A percentile compares a stretch with the other conserved stretches of the same genome.
Conservation (phyloP, 192 early-diverging fungal species). For the Backusella tarrabulga region DNA sequence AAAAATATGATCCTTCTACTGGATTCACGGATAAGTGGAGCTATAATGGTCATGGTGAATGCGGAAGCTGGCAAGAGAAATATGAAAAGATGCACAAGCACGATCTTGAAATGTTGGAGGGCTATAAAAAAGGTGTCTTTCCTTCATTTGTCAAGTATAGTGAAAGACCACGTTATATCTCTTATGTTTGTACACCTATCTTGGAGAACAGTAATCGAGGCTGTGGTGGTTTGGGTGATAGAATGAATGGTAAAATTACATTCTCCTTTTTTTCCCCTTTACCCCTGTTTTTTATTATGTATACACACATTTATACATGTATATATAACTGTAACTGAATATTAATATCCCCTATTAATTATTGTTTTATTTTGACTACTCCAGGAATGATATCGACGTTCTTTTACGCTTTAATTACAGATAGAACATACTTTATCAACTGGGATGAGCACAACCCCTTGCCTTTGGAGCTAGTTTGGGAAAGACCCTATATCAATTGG, state of each 20-base stretch:
- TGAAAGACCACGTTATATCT: constrained; percentile 29
- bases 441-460: constrained; percentile 39
- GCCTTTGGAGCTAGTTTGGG: constrained; percentile 39
- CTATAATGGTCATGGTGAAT: constrained; percentile 32
- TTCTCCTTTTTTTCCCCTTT: not conserved
- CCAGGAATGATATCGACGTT: constrained; percentile 49
- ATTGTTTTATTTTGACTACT: not conserved
- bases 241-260: constrained; percentile 39
- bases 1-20: constrained; percentile 14
- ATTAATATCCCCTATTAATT: constrained; percentile 1
- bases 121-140: constrained; percentile 21
- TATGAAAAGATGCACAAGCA: constrained; percentile 35
- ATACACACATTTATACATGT: no score
- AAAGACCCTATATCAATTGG: constrained; percentile 43
- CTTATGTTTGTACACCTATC: constrained; percentile 38
- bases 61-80: constrained; percentile 44
- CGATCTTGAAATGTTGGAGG: constrained; percentile 20
- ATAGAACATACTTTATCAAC: constrained; percentile 38
- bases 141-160: constrained; percentile 8
- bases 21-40: not conserved
- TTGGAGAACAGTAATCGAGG: constrained; percentile 35
- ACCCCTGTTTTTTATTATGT: not conserved
- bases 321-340: not conserved
- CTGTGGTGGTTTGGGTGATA: constrained; percentile 48
- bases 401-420: constrained; percentile 41